Base-by-base conservation (phyloP, 108 stramenopile genomes). In the Cylindrotheca fusiformis region DNA sequence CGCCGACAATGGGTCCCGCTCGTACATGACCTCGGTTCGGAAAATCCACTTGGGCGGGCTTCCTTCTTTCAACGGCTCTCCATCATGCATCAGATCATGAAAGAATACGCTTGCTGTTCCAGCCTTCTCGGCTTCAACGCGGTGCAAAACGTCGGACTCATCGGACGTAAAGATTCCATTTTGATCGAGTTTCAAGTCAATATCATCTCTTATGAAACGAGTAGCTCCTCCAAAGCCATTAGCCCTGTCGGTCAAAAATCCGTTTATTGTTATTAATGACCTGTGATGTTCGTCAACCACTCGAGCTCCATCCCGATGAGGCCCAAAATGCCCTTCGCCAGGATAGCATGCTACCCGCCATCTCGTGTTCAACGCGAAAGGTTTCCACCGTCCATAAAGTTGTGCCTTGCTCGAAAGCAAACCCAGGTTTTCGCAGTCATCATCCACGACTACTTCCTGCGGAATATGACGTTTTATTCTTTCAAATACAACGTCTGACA, bases 1-100 rank as follows among this genome's bases (percentile, higher is more conserved):
- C 1, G 65, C 65, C 20, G 65, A 30, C 2, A 23, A 3, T 17
- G 55, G 65, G 54, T 67, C 65, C 28, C 65, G 52, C 55, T 60
- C 24, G 29, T 59, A 68, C 58, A 60, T 48, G 20, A 68, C 28
- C 55, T 60, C 58, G 20, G 67, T 60, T 14, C 67, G 55, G 58
- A 60, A 68, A 6, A 68, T 2, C 67, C 67, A 68, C 30, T 68
- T 68, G 1, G 67, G 67, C 17, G 41, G 26, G 32, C 32, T 41
- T 0, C 58, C 67, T 12, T 19, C 23, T 20, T 48, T 60, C 47
- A 68, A 41, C 22, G 67, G 67, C 49, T 68, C 67, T 49, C 67
- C 67, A 50, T 68, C 67, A 36, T 68, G 67, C 67, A 68, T 68
- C 23, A 68, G 23, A 26, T 60, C 67, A 68, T 68, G 67, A 58